Base-by-base conservation (phyloP, 2,329 filamentous ascomycete genomes). In the Fusarium guadeloupense region DNA sequence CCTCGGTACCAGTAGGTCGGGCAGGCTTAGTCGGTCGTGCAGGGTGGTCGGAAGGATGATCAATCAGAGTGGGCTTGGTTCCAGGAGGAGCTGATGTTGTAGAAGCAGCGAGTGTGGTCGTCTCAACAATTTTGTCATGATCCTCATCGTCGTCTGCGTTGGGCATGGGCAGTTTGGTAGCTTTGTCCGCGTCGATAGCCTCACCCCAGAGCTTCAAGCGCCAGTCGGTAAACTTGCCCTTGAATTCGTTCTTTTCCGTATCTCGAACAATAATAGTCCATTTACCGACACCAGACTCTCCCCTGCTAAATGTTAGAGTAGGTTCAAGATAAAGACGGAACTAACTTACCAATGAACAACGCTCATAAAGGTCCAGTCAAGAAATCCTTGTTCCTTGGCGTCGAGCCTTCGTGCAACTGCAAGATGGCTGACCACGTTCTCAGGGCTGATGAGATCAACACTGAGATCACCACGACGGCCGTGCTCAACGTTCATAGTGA, bases 301-400 rank as follows among this genome's bases (percentile, higher is more conserved):
- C 95, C 92, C 90, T 93, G 48, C 2, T 8, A 10, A 28, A 49
- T 46, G 67, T 81, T 72, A 81, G 75, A 46, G 42, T 19, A 30
- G 1, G 13, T 17, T 2, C 9, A 10, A 12, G 3, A 9, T 2
- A 13, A 5, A 25, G 1, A 3, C 1, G 14, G 4, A 31, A 12
- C 12, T 14, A 6, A 25, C 88, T 76, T 83, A 93, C 91, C 93
- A 99, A 74, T 99, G 95, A 62, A 89, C 93, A 31, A 99, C 95
- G 59, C 89, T 96, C 95, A 99, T 99, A 71, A 99, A 99, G 0
- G 94, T 98, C 95, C 95, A 99, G 77, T 98, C 92, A 31, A 88
- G 80, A 74, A 98, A 99, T 9, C 95, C 95, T 19, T 78, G 76
- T 1, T 78, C 73, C 30, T 83, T 84, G 2, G 83, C 80, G 74